Evolutionary conservation across 2,329 filamentous ascomycete species (phyloP).

Genomic region (Pseudogymnoascus sp.): DNA sequence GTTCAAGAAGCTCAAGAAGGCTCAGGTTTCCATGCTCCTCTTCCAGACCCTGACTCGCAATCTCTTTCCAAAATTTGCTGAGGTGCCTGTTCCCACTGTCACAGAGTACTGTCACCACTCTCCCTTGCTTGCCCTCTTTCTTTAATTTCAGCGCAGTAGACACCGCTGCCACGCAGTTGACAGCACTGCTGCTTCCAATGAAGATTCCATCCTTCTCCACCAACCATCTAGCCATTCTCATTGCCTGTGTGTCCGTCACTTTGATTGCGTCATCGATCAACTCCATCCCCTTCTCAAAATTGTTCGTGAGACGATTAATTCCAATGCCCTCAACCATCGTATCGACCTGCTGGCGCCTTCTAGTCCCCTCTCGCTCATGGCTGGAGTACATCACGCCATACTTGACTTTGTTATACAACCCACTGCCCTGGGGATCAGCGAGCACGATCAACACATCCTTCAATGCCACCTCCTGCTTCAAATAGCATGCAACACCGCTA

Average conservation of each 20-base stretch:
- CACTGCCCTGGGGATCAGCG: conserved; percentile 90
- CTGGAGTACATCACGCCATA: conserved; percentile 93
- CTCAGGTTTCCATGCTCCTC: conserved; percentile 44
- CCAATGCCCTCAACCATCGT: conserved; percentile 94
- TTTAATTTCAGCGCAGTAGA: conserved; percentile 59
- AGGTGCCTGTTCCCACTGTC: conserved; percentile 77
- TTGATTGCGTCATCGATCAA: conserved; percentile 84
- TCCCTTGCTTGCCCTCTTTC: conserved; percentile 48
- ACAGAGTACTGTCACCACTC: conserved; percentile 76
- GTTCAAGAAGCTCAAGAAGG: conserved; percentile 42
- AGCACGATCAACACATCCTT: conserved; percentile 56
- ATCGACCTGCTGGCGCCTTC: conserved; percentile 85
- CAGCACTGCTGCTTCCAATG: conserved; percentile 87
- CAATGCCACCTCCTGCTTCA: conserved; percentile 56
- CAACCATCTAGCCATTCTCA: conserved; percentile 90
- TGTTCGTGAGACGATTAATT: conserved; percentile 87
- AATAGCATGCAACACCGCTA: conserved; percentile 72
- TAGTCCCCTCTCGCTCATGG: conserved; percentile 84
- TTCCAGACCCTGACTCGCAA: conserved; percentile 61
- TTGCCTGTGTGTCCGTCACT: conserved; percentile 82
- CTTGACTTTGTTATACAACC: conserved; percentile 83
- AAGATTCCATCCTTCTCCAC: conserved; percentile 96
- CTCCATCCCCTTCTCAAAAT: conserved; percentile 81
- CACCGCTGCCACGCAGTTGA: conserved; percentile 83
- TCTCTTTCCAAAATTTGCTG: conserved; percentile 76